Base-by-base conservation (phyloP, 2,329 filamentous ascomycete species). In the Arthrobotrys conoides region DNA sequence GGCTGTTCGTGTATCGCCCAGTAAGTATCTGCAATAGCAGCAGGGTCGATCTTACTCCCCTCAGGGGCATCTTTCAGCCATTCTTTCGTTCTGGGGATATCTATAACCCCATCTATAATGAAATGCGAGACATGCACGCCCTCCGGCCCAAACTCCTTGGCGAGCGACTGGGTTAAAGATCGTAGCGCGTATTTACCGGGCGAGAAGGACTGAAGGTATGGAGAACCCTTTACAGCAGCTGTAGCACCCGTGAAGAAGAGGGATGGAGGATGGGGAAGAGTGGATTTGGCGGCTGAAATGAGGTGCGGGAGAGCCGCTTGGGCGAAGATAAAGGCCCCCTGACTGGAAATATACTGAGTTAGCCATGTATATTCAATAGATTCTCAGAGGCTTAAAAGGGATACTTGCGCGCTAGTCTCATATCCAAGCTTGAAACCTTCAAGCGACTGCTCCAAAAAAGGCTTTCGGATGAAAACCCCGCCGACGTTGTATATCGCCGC, bases 181-280 rank as follows among this genome's bases (percentile, higher is more conserved):
- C 94, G 88, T 81, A 92, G 86, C 3, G 92, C 93, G 83, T 93
- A 96, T 83, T 96, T 97, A 30, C 91, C 91, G 1, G 90, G 89
- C 0, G 93, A 91, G 82, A 97, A 97, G 6, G 88, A 85, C 0
- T 90, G 86, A 84, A 93, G 92, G 12, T 86, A 86, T 0, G 92
- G 90, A 10, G 90, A 91, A 3, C 92, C 92, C 82, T 91, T 91
- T 18, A 95, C 81, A 0, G 91, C 93, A 0, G 93, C 94, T 0
- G 94, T 97, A 0, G 94, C 93, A 36, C 94, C 94, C 0, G 94
- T 97, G 84, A 96, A 92, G 82, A 97, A 91, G 20, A 97, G 86
- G 0, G 91, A 91, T 0, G 93, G 93, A 3, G 93, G 92, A 82
- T 93, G 85, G 36, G 88, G 6, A 5, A 79, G 63, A 27, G 77